Evolutionary conservation across 2,329 filamentous ascomycete species (phyloP), one percentile per base, ranked within the genome.

Genomic region (Neonectria ditissima): DNA sequence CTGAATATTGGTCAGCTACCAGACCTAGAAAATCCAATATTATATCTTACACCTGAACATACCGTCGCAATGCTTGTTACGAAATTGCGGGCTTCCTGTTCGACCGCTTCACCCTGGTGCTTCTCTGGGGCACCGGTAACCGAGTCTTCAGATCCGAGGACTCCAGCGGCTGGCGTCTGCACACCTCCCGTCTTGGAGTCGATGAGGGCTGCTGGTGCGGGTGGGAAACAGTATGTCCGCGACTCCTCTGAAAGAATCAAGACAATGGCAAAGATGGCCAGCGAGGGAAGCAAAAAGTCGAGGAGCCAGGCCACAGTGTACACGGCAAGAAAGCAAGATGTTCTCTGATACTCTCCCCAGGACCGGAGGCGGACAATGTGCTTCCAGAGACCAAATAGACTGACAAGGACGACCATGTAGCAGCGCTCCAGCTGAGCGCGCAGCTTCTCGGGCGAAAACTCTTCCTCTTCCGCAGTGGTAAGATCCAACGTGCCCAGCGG

Each of bases 401-500:
- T 85, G 52, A 94, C 86, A 8, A 91, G 81, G 0, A 97, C 87
- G 0, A 91, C 92, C 85, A 93, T 94, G 75, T 97, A 97, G 11
- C 96, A 80, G 14, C 93, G 84, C 78, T 97, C 93, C 4, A 96
- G 76, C 56, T 91, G 93, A 2, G 90, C 87, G 11, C 93, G 86
- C 47, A 97, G 81, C 79, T 96, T 96, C 73, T 96, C 92, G 0
- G 93, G 92, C 0, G 91, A 92, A 76, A 96, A 96, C 61, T 94
- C 91, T 69, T 96, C 92, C 57, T 95, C 90, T 41, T 94, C 90
- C 5, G 92, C 90, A 59, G 93, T 90, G 69, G 94, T 93, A 62
- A 97, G 84, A 76, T 97, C 93, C 39, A 97, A 80, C 14, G 3
- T 9, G 4, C 55, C 55, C 5, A 58, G 10, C 1, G 55, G 55